Evolutionary conservation across 2,329 filamentous ascomycete genomes (phyloP).

Genomic region (Ceratocystis eucalypticola): DNA sequence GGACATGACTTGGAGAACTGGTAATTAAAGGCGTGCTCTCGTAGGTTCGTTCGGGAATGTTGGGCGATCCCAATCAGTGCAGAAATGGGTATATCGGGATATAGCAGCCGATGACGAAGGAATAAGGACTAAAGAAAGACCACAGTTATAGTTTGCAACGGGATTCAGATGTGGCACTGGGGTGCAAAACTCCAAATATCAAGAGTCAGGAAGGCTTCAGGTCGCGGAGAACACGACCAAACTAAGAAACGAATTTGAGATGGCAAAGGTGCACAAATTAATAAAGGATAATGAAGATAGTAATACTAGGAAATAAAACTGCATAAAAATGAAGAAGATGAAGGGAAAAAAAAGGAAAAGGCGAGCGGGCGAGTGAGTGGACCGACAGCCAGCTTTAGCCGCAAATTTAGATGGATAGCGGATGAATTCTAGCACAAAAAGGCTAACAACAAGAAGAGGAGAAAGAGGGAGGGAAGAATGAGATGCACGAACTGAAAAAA

Average conservation of each 20-base stretch:
- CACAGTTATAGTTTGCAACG: neutral
- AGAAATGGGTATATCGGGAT: neutral
- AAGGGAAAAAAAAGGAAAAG: neutral
- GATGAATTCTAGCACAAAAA: neutral
- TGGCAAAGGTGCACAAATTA: neutral
- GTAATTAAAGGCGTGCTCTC: neutral
- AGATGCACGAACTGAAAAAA: neutral
- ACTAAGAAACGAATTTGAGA: neutral
- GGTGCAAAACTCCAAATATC: neutral
- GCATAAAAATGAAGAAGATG: neutral
- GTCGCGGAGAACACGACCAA: neutral
- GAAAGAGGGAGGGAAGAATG: neutral
- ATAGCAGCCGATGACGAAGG: neutral
- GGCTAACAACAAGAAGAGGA: neutral
- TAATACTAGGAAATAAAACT: neutral
- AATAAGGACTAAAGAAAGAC: neutral
- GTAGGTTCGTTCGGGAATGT: neutral
- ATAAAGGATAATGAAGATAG: neutral
- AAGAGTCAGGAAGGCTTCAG: neutral
- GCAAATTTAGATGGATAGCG: neutral
- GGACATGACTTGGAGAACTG: neutral
- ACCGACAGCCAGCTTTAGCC: neutral
- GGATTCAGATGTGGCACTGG: neutral
- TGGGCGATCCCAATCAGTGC: slow-evolving; percentile 2
- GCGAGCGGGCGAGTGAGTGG: neutral